Base-by-base conservation (phyloP, 805 yeast species). In the Zygosaccharomyces gambellarensis region DNA sequence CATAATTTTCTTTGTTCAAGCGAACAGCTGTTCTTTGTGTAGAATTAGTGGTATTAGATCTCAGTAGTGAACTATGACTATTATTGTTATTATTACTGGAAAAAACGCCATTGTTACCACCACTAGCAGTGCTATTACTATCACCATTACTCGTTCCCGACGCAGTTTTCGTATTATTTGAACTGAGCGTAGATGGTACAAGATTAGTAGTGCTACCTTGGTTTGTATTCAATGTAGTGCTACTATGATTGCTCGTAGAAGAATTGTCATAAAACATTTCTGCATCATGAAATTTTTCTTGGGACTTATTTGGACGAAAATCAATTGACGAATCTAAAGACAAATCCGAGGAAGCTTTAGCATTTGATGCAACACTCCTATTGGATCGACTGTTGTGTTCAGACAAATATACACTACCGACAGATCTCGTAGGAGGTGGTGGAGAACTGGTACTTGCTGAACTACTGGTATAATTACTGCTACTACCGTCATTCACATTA, bases 1-100 rank as follows among this genome's bases (percentile, higher is more conserved):
- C 78, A 43, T 71, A 74, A 43, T 67, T 72, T 2, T 65, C 71
- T 25, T 48, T 50, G 44, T 55, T 56, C 36, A 62, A 41, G 23
- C 30, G 45, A 10, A 42, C 34, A 30, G 45, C 29, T n/a, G 45
- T 42, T 10, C 17, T 17, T 5, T 31, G 29, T 21, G 25, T 19
- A 23, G 29, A n/a, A 5, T 19, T 27, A 30, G 36, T 41, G 7
- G 44, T 29, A 29, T 9, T 17, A 29, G 36, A 11, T 11, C 38
- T 34, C 5, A 34, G 38, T 21, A 34, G 14, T 14, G 38, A 34
- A 34, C 22, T 21, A 14, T 34, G 38, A 34, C 38, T 34, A 9
- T 42, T 34, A 30, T 42, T 29, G 19, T 34, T 21, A 14, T 30
- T 17, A 25, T 22, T 40, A 14, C 14, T 42, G 22, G 45, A 8